Base-by-base conservation (phyloP, 306 rosid species). In the Dicorynia guianensis region DNA sequence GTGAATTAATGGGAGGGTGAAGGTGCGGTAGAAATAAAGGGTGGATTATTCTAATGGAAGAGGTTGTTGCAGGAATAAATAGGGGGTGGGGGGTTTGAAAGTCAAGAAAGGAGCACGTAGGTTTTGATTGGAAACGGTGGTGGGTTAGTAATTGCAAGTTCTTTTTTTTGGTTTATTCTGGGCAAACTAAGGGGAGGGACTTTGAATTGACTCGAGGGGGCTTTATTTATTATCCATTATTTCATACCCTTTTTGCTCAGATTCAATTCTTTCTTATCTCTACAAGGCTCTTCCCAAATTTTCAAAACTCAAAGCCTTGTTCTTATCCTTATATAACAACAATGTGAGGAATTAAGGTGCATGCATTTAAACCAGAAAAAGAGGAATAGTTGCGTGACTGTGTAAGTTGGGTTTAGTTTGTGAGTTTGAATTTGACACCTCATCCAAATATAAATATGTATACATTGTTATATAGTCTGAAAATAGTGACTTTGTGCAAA, bases 181-280 rank as follows among this genome's bases (percentile, higher is more conserved):
- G 79, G 73, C 83, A 78, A 83, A 64, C 42, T 76, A 76, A 76
- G 62, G 68, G 68, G 75, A 17, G 46, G 67, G 17, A 8, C 0
- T 77, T 89, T 94, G 97, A 96, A 89, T 95, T 95, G 96, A 95
- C 94, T 90, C 97, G 96, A 92, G 96, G 97, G 96, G 83, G 58
- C 86, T 72, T 63, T 88, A 90, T 88, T 91, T 90, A 86, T 76
- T 86, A 59, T 70, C 74, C 77, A 71, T 54, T 76, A 33, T 25
- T 15, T 60, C 68, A 25, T 2, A 1, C 2, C 30, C 72, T 34
- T 77, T 36, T 64, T 17, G 1, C 1, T 25, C 30, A 25, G 30
- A 25, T 25, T 25, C 30, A 25, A 25, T 25, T 25, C 30, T 25
- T 25, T 25, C 30, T 25, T 25, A 25, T 25, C 30, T 25, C 30